Evolutionary conservation across 345 rosid genomes (phyloP).

Genomic region (Hibiscus trionum): DNA sequence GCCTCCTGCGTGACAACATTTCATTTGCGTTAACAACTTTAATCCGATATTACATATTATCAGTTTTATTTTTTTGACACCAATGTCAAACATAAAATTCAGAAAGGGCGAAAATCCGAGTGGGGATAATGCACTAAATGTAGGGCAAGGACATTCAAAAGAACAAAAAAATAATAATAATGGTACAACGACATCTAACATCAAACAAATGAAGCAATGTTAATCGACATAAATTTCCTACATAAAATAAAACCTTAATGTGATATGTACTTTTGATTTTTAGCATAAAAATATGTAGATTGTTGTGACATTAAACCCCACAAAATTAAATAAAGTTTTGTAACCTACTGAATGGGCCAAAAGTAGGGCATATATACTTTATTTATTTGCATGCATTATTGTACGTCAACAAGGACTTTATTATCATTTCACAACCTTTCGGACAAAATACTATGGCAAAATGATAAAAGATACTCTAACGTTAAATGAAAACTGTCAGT

Average conservation of each 20-base stretch:
- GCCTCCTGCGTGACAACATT: slow-evolving; percentile 24
- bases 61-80: too few relatives aligned
- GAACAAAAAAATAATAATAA: too few relatives aligned
- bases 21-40: too few relatives aligned
- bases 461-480: too few relatives aligned
- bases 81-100: too few relatives aligned
- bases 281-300: neutral
- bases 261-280: neutral
- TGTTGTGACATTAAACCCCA: neutral
- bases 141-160: too few relatives aligned
- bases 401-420: slow-evolving; percentile 15
- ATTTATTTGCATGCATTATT: neutral
- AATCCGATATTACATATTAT: too few relatives aligned
- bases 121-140: neutral
- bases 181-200: too few relatives aligned
- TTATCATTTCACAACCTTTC: slow-evolving; percentile 2
- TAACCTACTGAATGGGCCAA: neutral
- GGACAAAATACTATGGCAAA: neutral
- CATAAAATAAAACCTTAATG: neutral
- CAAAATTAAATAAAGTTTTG: neutral
- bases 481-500: too few relatives aligned
- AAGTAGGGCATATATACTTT: neutral
- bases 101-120: too few relatives aligned
- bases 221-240: neutral
- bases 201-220: too few relatives aligned